Percentiles rank a stretch among this genome's conserved stretches.
Evolutionary conservation across 305 asterid genomes (phyloP).

Genomic region (Solanum chacoense): DNA sequence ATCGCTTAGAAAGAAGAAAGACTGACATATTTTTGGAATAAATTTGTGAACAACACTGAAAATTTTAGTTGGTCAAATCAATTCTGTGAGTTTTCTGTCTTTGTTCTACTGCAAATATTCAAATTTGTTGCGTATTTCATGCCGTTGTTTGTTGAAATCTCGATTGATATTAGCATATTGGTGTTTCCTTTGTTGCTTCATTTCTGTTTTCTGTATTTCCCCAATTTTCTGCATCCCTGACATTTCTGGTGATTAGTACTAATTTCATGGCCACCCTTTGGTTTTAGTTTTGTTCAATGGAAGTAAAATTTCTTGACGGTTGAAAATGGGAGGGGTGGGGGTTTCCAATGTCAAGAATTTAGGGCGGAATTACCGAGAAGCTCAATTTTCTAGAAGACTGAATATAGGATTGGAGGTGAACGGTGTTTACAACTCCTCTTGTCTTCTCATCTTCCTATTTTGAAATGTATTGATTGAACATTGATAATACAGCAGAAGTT

Average conservation of each 20-base stretch:
- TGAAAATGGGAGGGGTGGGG: not conserved
- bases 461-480: not conserved
- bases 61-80: not conserved
- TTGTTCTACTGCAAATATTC: not conserved
- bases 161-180: not conserved
- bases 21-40: not conserved
- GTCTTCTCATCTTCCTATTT: not conserved
- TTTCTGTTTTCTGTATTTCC: not conserved
- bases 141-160: not conserved
- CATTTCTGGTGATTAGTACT: not conserved
- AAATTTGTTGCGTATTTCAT: not conserved
- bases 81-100: not conserved
- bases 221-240: not conserved
- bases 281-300: not conserved
- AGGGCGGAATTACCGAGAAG: not conserved
- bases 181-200: not conserved
- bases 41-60: not conserved
- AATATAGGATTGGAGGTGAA: not conserved
- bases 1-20: too few species aligned
- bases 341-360: not conserved
- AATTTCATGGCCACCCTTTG: not conserved
- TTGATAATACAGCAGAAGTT: not conserved
- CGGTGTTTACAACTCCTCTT: not conserved
- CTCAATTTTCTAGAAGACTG: not conserved
- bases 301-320: not conserved